Base-by-base conservation (phyloP, 495 filamentous ascomycete genomes). In the Trichoderma parareesei region DNA sequence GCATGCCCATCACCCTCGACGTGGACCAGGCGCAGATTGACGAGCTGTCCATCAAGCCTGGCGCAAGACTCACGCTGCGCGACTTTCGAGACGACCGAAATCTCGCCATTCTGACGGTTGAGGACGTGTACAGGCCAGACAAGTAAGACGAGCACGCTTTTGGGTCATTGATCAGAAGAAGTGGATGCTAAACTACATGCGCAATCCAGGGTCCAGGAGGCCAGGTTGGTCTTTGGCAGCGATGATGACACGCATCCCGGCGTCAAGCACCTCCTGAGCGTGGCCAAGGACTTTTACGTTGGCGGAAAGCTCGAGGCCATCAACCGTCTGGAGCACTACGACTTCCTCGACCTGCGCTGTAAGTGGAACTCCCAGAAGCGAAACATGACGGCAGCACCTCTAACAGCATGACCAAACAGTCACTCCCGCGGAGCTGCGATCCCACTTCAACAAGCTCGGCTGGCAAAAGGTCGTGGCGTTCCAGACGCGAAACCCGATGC, bases 401-500 rank as follows among this genome's bases (percentile, higher is more conserved):
- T 64, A 53, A 57, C 46, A 42, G 38, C 13, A 9, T 57, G 20
- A 38, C 14, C 13, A 2, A 9, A 44, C 53, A 95, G 91, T 96
- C 78, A 93, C 95, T 20, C 94, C 94, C 66, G 89, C 95, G 13
- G 94, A 98, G 78, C 84, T 98, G 65, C 92, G 94, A 68, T 79
- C 90, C 63, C 94, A 98, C 84, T 98, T 98, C 72, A 93, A 97
- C 80, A 98, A 98, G 83, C 90, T 98, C 72, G 94, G 94, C 74
- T 98, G 94, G 94, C 86, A 87, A 71, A 85, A 86, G 71, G 93
- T 98, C 71, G 94, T 98, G 68, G 94, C 94, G 73, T 98, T 98
- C 87, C 94, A 98, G 84, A 98, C 94, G 43, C 81, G 92, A 72
- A 98, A 98, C 80, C 94, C 94, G 65, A 98, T 98, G 94, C 94